Conservation (phyloP, 805 yeast genomes). For the Clavispora asparagi region DNA sequence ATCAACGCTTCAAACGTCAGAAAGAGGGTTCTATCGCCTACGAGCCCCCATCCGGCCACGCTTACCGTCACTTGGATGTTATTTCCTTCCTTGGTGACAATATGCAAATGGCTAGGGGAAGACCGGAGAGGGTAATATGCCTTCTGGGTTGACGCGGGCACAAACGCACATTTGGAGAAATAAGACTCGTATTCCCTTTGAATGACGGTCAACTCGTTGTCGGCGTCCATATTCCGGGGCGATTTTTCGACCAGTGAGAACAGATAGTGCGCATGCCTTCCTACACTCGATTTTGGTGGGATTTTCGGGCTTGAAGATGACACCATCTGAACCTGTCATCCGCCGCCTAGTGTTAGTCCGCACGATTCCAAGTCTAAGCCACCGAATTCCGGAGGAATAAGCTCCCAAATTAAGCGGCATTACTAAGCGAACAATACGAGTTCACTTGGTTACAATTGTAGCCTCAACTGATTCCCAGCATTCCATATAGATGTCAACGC, state of each 20-base stretch:
- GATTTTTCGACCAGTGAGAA: too few relatives aligned
- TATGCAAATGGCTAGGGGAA: conserved; percentile 1
- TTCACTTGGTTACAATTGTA: conserved; percentile 6
- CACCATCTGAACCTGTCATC: too few relatives aligned
- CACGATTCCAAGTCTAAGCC: too few relatives aligned
- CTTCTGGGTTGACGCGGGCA: background rate
- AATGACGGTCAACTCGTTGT: conserved; percentile 4
- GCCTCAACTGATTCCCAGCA: conserved; percentile 22
- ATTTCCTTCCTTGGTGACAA: conserved; percentile 9
- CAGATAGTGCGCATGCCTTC: too few relatives aligned
- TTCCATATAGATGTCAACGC: conserved; percentile 17
- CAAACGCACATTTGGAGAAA: conserved; percentile 5
- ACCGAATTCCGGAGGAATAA: too few relatives aligned
- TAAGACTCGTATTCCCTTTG: conserved; percentile 9
- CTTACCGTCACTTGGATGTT: conserved; percentile 3
- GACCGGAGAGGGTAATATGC: background rate
- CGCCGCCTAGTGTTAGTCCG: too few relatives aligned
- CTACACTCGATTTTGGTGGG: too few relatives aligned
- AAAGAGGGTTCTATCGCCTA: conserved; percentile 1
- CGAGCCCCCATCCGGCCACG: conserved; percentile 10
- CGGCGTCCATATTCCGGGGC: background rate
- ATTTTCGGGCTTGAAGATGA: too few relatives aligned
- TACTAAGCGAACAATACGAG: background rate
- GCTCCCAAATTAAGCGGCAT: background rate
- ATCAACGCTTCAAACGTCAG: conserved; percentile 16